phyloP scores from a whole-genome alignment of 2,329 filamentous ascomycete genomes.

The Sarocladium kiliense region DNA sequence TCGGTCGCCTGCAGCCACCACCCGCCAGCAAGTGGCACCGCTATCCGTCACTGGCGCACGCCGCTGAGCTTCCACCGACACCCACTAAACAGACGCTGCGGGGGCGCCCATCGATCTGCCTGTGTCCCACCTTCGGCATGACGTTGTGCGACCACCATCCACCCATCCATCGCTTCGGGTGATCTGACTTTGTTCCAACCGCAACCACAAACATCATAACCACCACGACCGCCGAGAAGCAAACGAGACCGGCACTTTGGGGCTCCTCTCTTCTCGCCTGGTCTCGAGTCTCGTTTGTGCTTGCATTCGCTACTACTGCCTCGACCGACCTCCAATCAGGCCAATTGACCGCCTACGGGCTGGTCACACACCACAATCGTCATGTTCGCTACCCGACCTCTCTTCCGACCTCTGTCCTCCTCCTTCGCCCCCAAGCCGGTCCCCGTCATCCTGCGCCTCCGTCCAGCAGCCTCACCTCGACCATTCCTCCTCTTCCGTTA shows the following conservation, averaged over 20 bases:
- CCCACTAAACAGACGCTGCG: no score
- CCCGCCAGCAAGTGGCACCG: no score
- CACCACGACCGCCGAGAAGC: constrained; percentile 16
- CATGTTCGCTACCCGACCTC: background rate
- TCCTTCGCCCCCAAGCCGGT: background rate
- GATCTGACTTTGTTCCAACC: no score
- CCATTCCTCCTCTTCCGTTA: constrained; percentile 26
- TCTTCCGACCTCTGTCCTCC: background rate
- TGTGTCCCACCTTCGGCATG: no score
- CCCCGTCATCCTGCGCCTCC: background rate
- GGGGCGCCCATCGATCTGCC: constrained; percentile 8
- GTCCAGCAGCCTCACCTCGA: constrained; percentile 14
- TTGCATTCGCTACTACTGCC: no score
- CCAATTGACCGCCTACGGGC: constrained; percentile 16
- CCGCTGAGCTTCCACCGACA: no score
- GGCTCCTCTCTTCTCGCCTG: no score
- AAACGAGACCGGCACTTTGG: no score
- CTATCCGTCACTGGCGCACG: no score
- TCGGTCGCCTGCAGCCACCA: no score
- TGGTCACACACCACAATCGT: constrained; percentile 23
- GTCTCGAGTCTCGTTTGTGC: no score
- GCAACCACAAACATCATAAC: constrained; percentile 11
- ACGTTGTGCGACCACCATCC: background rate
- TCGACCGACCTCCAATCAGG: background rate
- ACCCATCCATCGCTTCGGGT: constrained; percentile 10